Conservation (phyloP, 352 stramenopile genomes). For the Phytopythium cucurbitacearum region DNA sequence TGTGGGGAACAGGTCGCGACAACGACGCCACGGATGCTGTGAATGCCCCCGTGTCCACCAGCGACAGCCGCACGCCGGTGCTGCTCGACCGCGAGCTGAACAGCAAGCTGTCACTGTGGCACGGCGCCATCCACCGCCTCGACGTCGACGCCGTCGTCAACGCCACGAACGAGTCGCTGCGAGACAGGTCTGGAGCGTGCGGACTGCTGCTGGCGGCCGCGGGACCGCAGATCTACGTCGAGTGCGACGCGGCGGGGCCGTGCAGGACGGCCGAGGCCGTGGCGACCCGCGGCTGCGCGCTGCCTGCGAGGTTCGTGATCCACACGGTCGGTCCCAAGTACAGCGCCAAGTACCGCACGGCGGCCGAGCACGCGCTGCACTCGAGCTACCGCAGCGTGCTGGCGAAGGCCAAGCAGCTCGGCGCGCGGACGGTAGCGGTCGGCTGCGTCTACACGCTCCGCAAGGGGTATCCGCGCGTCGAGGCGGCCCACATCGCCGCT, state of each 20-base stretch:
- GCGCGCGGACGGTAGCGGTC: conserved; percentile 59
- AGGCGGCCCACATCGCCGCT: conserved; percentile 68
- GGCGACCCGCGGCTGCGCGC: conserved; percentile 69
- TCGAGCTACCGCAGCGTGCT: conserved; percentile 73
- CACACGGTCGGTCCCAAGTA: conserved; percentile 88
- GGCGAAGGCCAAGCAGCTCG: conserved; percentile 58
- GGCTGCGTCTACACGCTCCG: conserved; percentile 70
- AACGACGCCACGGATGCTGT: background rate
- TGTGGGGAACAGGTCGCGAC: background rate
- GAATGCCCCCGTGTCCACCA: conserved; percentile 6
- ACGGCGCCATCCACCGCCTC: conserved; percentile 45
- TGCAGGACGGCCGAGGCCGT: conserved; percentile 84
- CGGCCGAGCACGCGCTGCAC: conserved; percentile 78
- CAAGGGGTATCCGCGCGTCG: conserved; percentile 76
- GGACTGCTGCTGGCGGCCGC: conserved; percentile 65
- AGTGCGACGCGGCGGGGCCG: conserved; percentile 46
- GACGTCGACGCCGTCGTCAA: conserved; percentile 75
- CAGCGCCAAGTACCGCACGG: conserved; percentile 67
- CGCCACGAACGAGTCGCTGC: conserved; percentile 70
- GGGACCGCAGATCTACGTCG: conserved; percentile 65
- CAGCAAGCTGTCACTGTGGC: conserved; percentile 49
- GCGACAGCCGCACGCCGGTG: conserved; percentile 17
- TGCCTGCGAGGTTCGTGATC: conserved; percentile 69
- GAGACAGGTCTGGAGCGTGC: conserved; percentile 56
- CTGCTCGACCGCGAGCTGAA: conserved; percentile 28